Conservation (phyloP, 2,329 filamentous ascomycete genomes). For the Fonsecaea pedrosoi region DNA sequence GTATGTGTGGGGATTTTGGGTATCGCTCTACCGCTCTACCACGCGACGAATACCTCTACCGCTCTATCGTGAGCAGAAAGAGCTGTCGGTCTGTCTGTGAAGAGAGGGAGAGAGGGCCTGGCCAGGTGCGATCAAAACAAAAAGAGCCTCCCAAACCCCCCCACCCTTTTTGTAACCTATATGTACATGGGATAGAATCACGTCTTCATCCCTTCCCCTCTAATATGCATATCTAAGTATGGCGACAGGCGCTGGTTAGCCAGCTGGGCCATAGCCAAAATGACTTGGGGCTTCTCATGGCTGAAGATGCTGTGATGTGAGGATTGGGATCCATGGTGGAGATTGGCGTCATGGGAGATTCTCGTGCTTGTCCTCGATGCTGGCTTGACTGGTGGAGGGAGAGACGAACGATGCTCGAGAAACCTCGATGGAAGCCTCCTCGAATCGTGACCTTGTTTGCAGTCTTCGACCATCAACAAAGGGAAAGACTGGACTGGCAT, state of each 20-base stretch:
- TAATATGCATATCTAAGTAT: background rate
- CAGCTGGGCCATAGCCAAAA: background rate
- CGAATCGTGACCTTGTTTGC: background rate
- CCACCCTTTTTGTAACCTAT: background rate
- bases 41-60: too few species aligned
- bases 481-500: background rate
- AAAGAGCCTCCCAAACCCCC: background rate
- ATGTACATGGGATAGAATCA: background rate
- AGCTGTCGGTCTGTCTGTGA: too few species aligned
- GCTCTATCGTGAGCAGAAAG: too few species aligned
- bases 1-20: background rate
- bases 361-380: background rate
- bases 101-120: too few species aligned
- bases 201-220: background rate
- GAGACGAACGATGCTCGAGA: background rate
- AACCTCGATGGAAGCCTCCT: background rate
- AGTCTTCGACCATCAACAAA: background rate
- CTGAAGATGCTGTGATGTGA: background rate
- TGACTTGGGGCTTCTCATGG: background rate
- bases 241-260: too few species aligned
- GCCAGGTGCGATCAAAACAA: background rate
- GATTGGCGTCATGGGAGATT: background rate
- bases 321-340: background rate
- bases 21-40: slow-evolving; percentile 2
- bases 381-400: background rate